Evolutionary conservation across 805 yeast genomes (phyloP).

Genomic region (Wickerhamiella musiphila): DNA sequence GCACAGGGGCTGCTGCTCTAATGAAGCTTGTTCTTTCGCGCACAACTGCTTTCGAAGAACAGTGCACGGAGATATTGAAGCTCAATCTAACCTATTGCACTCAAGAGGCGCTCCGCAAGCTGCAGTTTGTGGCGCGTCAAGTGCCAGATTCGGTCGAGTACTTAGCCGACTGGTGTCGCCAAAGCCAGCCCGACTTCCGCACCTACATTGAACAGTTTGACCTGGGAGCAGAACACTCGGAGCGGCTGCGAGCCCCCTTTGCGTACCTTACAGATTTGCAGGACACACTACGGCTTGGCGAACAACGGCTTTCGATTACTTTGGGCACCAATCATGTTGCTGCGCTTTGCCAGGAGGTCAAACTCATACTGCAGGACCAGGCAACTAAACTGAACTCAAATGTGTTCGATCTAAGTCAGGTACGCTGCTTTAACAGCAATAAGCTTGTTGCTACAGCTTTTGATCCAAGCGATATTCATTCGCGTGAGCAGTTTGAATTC

Average conservation of each 20-base stretch:
- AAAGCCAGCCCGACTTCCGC: constrained; percentile 3
- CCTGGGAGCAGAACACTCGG: constrained; percentile 1
- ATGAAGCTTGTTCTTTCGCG: constrained; percentile 3
- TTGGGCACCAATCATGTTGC: constrained; percentile 5
- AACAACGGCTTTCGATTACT: constrained; percentile 3
- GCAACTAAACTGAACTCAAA: constrained; percentile 3
- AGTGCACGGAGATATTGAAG: constrained; percentile 2
- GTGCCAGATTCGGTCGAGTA: constrained; percentile 3
- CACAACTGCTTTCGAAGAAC: constrained; percentile 3
- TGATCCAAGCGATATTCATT: constrained; percentile 6
- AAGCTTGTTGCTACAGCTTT: constrained; percentile 7
- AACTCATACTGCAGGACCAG: constrained; percentile 5
- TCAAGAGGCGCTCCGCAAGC: neutral
- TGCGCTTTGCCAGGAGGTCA: constrained; percentile 2
- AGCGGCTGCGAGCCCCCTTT: constrained; percentile 7
- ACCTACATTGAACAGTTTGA: constrained; percentile 5
- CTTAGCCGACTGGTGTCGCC: constrained; percentile 6
- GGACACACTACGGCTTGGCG: constrained; percentile 5
- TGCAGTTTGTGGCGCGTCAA: neutral
- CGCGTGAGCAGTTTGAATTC: constrained; percentile 6
- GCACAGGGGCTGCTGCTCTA: constrained; percentile 5
- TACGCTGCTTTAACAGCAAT: constrained; percentile 5
- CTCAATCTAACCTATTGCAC: constrained; percentile 1
- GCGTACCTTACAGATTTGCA: constrained; percentile 4
- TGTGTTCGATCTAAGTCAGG: constrained; percentile 6